These are phyloP conservation scores for Neurospora terricola DNA, from an alignment of 495 filamentous ascomycete genomes.

Conservation along the genomic window DNA sequence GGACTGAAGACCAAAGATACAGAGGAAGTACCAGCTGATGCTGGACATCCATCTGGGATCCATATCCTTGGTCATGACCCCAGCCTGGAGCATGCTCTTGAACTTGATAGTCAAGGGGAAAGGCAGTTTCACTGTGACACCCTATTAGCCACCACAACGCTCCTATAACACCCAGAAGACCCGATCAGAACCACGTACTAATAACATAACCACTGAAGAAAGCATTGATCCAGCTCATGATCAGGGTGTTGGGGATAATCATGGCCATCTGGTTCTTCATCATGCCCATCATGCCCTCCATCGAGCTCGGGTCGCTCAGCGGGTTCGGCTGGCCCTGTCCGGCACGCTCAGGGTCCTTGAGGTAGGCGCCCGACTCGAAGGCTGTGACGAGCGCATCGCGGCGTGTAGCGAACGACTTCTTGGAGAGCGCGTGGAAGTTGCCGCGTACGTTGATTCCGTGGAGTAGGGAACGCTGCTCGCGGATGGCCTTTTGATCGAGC, in stretches of 20 bases:
- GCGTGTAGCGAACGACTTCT: constrained; percentile 63
- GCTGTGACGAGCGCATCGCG: constrained; percentile 70
- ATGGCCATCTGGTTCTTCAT: constrained; percentile 99
- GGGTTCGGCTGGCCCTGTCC: constrained; percentile 88
- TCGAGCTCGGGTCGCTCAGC: constrained; percentile 91
- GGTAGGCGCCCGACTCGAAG: constrained; percentile 74
- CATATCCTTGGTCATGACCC: constrained; percentile 88
- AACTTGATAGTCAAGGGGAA: constrained; percentile 97
- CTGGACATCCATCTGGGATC: constrained; percentile 97
- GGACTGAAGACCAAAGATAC: constrained; percentile 88
- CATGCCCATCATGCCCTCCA: constrained; percentile 99
- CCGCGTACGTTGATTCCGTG: constrained; percentile 77
- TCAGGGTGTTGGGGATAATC: constrained; percentile 97
- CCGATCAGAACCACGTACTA: constrained; percentile 45
- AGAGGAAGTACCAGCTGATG: constrained; percentile 97
- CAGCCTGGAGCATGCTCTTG: constrained; percentile 97
- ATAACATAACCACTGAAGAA: constrained; percentile 98
- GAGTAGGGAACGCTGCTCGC: constrained; percentile 79
- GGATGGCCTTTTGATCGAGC: constrained; percentile 60
- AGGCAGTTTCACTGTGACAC: constrained; percentile 76
- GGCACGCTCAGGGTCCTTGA: constrained; percentile 78
- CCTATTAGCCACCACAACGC: constrained; percentile 3
- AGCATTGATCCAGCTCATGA: constrained; percentile 99
- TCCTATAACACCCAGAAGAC: neutral
- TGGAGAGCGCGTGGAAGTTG: constrained; percentile 65